phyloP scores from a whole-genome alignment of 106 monocot genomes.

The Allium cepa region DNA sequence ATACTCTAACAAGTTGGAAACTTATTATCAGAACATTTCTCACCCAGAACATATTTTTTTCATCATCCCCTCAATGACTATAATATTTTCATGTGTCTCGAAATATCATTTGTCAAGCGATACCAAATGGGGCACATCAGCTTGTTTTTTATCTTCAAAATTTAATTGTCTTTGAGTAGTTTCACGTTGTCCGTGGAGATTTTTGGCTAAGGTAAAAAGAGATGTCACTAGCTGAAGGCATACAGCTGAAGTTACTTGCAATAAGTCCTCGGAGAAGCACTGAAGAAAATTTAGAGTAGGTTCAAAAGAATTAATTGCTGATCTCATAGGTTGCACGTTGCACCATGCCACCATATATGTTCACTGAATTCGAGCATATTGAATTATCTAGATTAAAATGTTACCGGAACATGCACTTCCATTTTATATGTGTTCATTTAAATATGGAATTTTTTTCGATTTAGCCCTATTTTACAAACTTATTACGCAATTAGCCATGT shows the following conservation, averaged over 20 bases:
- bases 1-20: no score
- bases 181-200: constrained; percentile 71
- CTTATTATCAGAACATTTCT: constrained; percentile 13
- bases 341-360: no score
- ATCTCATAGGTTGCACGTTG: no score
- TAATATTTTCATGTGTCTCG: constrained; percentile 79
- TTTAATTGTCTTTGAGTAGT: constrained; percentile 95
- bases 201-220: constrained; percentile 77
- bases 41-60: constrained; percentile 92
- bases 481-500: no score
- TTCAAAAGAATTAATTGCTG: no score
- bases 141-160: constrained; percentile 88
- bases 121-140: constrained; percentile 80
- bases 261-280: constrained; percentile 91
- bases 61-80: constrained; percentile 76
- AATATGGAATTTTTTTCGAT: no score
- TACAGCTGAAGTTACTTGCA: constrained; percentile 81
- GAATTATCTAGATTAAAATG: no score
- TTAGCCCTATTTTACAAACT: no score
- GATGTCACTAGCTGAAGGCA: constrained; percentile 96
- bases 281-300: constrained; percentile 18
- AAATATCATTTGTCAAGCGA: constrained; percentile 80
- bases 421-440: no score
- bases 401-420: no score
- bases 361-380: no score